Base-by-base conservation (phyloP, 2,329 filamentous ascomycete species). In the Sodiomyces alkalinus region DNA sequence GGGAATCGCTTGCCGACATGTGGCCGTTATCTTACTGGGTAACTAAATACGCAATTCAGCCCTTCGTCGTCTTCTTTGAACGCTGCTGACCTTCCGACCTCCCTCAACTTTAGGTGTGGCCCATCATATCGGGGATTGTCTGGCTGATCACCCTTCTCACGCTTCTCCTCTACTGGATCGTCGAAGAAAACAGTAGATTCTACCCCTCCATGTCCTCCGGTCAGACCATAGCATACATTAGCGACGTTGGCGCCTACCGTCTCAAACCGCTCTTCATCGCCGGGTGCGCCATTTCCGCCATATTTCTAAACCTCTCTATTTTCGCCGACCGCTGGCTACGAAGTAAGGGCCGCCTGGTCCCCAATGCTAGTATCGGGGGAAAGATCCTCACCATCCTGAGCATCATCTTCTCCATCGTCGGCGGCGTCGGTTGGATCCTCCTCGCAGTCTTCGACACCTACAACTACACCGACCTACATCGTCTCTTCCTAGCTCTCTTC, bases 401-500 rank as follows among this genome's bases (percentile, higher is more conserved):
- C 24, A 80, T 86, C 26, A 23, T 74, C 17, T 72, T 75, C 35
- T 80, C 85, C 8, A 46, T 87, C 23, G 53, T 75, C 15, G 90
- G 90, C 28, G 85, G 81, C 0, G 62, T 64, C 1, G 87, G 87
- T 4, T 55, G 98, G 24, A 83, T 93, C 37, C 61, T 86, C 5
- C 63, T 98, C 22, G 75, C 76, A 37, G 74, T 93, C 41, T 94
- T 92, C 51, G 83, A 96, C 51, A 90, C 82, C 0, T 52, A 64
- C n/a, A 57, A 61, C 31, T 70, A 93, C 48, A 62, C 63, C 2
- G 52, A 41, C 2, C 48, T 80, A 33, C 90, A 98, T 48, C 63
- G 82, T 43, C 59, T 72, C 3, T 92, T 92, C 53, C 56, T 98
- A 19, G 53, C 69, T 1, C 53, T 94, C 28, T 98, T 98, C 51